A percentile compares a stretch with the other conserved stretches of the same genome.
These are phyloP conservation scores for Hemileccinum rubropunctum DNA, from an alignment of 768 basidiomycete species.

Conservation along the genomic window DNA sequence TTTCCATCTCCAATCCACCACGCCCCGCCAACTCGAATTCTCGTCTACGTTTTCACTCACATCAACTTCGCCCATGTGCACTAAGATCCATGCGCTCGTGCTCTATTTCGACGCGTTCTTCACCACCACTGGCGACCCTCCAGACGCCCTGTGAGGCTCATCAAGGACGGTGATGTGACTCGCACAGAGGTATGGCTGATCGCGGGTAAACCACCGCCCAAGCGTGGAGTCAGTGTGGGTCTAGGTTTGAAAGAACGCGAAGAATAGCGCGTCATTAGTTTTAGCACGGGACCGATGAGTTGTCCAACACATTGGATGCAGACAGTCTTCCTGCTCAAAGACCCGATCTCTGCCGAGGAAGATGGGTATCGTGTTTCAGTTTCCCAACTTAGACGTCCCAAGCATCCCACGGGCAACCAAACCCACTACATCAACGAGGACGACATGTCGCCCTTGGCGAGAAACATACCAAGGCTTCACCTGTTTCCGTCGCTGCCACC, in stretches of 20 bases:
- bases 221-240: constrained; percentile 58
- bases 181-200: constrained; percentile 83
- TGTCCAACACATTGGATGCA: constrained; percentile 97
- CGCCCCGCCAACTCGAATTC: constrained; percentile 76
- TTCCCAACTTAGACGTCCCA: too few relatives aligned
- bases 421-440: too few relatives aligned
- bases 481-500: constrained; percentile 42
- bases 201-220: constrained; percentile 59
- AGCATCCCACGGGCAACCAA: too few relatives aligned
- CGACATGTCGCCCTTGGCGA: constrained; percentile 93
- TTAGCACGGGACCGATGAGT: constrained; percentile 89
- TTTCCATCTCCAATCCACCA: constrained; percentile 63
- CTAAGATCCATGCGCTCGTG: constrained; percentile 74
- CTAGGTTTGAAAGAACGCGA: constrained; percentile 40
- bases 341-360: constrained; percentile 74
- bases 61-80: constrained; percentile 55
- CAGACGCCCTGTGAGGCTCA: constrained; percentile 51
- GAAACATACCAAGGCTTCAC: constrained; percentile 35
- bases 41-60: constrained; percentile 68
- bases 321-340: constrained; percentile 79
- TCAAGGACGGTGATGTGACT: constrained; percentile 55
- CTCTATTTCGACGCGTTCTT: constrained; percentile 98
- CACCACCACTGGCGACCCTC: constrained; percentile 52
- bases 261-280: constrained; percentile 51
- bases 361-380: too few relatives aligned